Evolutionary conservation across 2,329 filamentous ascomycete genomes (phyloP), one percentile per base, ranked within the genome.

Genomic region (Talaromyces sp.): DNA sequence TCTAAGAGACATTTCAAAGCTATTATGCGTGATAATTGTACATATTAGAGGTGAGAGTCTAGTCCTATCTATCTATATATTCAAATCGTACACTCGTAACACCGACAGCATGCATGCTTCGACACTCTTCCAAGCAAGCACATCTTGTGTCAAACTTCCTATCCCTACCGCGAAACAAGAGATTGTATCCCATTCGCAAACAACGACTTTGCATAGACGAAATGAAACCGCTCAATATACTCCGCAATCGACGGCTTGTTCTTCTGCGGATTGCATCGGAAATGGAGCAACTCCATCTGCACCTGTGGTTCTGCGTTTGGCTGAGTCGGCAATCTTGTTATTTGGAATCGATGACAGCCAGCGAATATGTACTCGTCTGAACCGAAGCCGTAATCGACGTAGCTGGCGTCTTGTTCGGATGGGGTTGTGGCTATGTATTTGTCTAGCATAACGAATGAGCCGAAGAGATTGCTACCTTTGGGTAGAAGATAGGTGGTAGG

Each of bases 251-350:
- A 69, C 36, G 53, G 65, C 56, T 61, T 43, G 8, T 70, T 65
- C n/a, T 56, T 63, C 47, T 65, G 66, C 11, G 69, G 69, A 62
- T 70, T 69, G 53, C 68, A 70, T 40, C 58, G 62, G 13, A 70
- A 68, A 22, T 64, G 59, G 11, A 69, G 67, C 8, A 70, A 29
- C 17, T 66, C 64, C 43, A 69, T 65, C 51, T 64, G 59, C 15
- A 67, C 63, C 25, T 62, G 51, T 5, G 38, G 15, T 31, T 64
- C 43, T 19, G n/a, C 19, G 29, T 38, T 10, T 27, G 61, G 10
- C n/a, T 17, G 51, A 38, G 17, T 27, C 49, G 59, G 53, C 7
- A 66, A 29, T 45, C 65, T 34, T n/a, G 63, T 66, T 31, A 68
- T 66, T 6, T 67, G 68, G 40, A 69, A 65, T 13, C 68, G 61